Conservation (phyloP, 192 early-diverging fungal species). For the Fimicolochytrium jonesii region DNA sequence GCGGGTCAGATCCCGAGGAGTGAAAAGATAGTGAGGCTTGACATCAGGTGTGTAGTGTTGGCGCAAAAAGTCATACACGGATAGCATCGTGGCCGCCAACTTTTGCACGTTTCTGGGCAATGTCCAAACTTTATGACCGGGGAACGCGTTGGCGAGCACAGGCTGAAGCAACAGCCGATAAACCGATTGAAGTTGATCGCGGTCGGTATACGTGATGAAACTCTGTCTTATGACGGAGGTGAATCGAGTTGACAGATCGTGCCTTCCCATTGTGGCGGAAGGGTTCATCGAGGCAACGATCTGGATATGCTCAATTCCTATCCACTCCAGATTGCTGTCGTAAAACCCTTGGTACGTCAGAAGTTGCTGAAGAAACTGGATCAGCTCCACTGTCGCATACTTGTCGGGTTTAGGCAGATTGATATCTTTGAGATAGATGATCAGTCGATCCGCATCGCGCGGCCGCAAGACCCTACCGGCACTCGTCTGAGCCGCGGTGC, state of each 20-base stretch:
- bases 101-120: conserved; percentile 41
- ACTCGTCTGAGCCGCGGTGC: conserved; percentile 40
- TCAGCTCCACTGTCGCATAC: conserved; percentile 56
- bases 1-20: conserved; percentile 47
- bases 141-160: conserved; percentile 25
- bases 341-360: conserved; percentile 57
- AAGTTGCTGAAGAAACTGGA: conserved; percentile 56
- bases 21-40: conserved; percentile 51
- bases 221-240: conserved; percentile 46
- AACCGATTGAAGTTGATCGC: conserved; percentile 42
- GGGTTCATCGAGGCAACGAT: conserved; percentile 59
- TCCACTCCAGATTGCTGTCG: conserved; percentile 51
- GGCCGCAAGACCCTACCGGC: conserved; percentile 49
- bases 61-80: conserved; percentile 39
- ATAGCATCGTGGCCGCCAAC: conserved; percentile 43
- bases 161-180: conserved; percentile 41
- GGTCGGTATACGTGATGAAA: conserved; percentile 44
- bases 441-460: conserved; percentile 47
- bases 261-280: conserved; percentile 43
- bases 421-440: conserved; percentile 61
- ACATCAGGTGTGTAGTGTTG: conserved; percentile 49
- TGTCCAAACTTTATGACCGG: conserved; percentile 40
- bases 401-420: conserved; percentile 57
- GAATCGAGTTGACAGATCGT: conserved; percentile 49
- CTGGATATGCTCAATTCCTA: conserved; percentile 54